A percentile compares a stretch with the other conserved stretches of the same genome.
Evolutionary conservation across 805 yeast genomes (phyloP).

Genomic region (Lipomyces yamanashiensis): DNA sequence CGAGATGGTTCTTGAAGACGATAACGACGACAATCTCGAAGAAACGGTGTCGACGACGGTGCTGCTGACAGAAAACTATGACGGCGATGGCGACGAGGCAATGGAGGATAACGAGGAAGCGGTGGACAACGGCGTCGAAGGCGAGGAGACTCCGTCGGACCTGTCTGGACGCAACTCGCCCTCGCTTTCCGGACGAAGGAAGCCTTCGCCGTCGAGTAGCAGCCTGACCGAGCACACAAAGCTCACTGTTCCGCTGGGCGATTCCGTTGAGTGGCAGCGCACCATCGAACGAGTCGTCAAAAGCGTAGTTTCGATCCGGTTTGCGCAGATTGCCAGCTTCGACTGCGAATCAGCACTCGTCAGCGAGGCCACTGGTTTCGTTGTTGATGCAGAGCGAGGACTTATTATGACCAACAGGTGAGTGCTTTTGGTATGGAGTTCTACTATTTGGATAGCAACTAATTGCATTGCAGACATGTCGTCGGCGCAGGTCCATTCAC

Average conservation of each 20-base stretch:
- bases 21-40: background rate
- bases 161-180: conserved; percentile 9
- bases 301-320: conserved; percentile 87
- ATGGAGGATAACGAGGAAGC: conserved; percentile 9
- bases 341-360: conserved; percentile 83
- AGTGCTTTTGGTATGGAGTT: background rate
- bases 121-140: conserved; percentile 8
- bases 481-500: conserved; percentile 94
- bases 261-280: conserved; percentile 63
- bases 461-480: conserved; percentile 72
- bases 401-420: conserved; percentile 74
- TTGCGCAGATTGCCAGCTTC: conserved; percentile 82
- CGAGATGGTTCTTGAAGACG: conserved; percentile 5
- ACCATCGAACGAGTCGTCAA: conserved; percentile 82
- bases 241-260: conserved; percentile 16
- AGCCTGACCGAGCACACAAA: background rate
- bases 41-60: background rate
- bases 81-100: conserved; percentile 8
- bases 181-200: background rate
- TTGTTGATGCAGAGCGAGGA: conserved; percentile 81
- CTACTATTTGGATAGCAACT: background rate
- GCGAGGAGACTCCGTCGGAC: conserved; percentile 11
- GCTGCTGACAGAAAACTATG: background rate
- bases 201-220: conserved; percentile 1
- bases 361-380: conserved; percentile 94